Evolutionary conservation across 1,284 basidiomycete genomes (phyloP), one percentile per base, ranked within the genome.

Genomic region (Marasmius tenuissimus): DNA sequence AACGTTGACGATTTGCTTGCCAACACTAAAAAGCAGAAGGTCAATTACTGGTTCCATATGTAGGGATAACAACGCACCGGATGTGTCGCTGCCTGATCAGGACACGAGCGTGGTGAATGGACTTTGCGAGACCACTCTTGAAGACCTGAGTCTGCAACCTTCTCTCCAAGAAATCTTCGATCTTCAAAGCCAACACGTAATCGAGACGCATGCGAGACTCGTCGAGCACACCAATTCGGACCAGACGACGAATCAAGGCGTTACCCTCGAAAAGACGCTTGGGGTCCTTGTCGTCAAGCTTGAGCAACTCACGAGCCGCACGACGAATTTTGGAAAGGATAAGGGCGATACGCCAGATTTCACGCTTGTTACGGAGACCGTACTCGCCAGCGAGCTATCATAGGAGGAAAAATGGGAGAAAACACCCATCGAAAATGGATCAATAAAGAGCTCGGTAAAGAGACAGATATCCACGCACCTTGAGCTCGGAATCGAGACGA

Each of bases 241-340:
- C 96, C 69, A 98, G 91, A 81, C 97, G 95, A 73, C 96, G 96
- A 79, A 99, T 99, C 73, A 99, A 89, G 75, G 97, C 97, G 81
- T 99, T 99, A 77, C 95, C 92, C 85, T 99, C 97, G 86, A 99
- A 99, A 67, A 99, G 93, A 81, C 97, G 94, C 86, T 98, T 99
- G 76, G 97, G 96, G 83, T 99, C 97, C 82, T 99, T 99, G 81
- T 92, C 93, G 73, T 99, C 97, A 81, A 99, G 95, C 87, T 99
- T 99, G 81, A 99, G 92, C 68, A 99, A 92, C 85, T 99, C 97
- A 93, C 97, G 97, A 69, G 97, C 97, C 66, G 97, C 97, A 92
- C 97, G 96, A 86, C 97, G 96, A 78, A 99, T 99, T 88, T 99
- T 98, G 76, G 97, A 99, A 64, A 99, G 91, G 75, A 90, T 90